A percentile compares a stretch with the other conserved stretches of the same genome.
Evolutionary conservation across 2,329 filamentous ascomycete genomes (phyloP).

Genomic region (Pseudogymnoascus pannorum): DNA sequence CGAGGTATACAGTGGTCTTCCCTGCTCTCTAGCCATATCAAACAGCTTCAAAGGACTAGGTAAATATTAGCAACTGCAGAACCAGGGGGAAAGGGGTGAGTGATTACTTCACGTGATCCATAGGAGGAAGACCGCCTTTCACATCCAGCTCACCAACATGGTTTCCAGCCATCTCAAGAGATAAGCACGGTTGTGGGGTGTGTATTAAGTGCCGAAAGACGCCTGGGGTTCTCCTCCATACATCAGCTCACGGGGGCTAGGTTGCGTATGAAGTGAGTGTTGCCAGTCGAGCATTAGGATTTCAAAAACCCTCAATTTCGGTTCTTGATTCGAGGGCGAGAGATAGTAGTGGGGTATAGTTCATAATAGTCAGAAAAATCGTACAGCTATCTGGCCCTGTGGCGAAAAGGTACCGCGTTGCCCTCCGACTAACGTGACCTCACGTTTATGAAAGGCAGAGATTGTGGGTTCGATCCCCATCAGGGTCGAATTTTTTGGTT

Average conservation of each 20-base stretch:
- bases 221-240: background rate
- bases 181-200: background rate
- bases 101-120: slow-evolving; percentile 8
- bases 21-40: slow-evolving; percentile 43
- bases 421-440: slow-evolving; percentile 7
- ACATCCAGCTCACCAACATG: background rate
- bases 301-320: background rate
- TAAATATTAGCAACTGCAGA: background rate
- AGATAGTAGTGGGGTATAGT: background rate
- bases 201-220: background rate
- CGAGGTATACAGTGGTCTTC: slow-evolving; percentile 49
- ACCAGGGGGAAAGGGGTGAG: background rate
- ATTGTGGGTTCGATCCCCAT: slow-evolving; percentile 10
- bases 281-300: background rate
- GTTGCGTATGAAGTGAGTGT: background rate
- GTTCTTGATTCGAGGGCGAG: background rate
- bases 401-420: slow-evolving; percentile 10
- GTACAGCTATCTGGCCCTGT: slow-evolving; percentile 7
- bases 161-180: background rate
- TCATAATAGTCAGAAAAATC: background rate
- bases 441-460: slow-evolving; percentile 9
- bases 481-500: slow-evolving; percentile 7
- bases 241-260: background rate
- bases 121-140: background rate
- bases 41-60: slow-evolving; percentile 52